phyloP scores from a whole-genome alignment of 176 grass and related monocot genomes.

The Avena sativa region DNA sequence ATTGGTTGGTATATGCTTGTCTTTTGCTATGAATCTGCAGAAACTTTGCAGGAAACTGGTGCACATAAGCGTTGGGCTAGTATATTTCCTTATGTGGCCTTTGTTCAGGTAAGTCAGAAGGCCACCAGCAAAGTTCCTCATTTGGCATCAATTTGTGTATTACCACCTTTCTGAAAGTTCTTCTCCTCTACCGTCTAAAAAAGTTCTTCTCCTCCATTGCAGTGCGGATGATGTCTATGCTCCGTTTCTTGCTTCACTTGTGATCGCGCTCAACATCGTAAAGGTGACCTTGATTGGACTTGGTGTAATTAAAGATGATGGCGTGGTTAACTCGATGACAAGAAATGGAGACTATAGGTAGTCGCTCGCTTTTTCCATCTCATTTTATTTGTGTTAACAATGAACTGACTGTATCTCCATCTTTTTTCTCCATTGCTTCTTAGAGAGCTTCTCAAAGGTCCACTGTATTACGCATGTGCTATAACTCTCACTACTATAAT shows the following conservation, averaged over 20 bases:
- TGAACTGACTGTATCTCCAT: background rate
- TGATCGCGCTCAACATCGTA: conserved; percentile 59
- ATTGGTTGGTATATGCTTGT: background rate
- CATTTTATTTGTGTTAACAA: background rate
- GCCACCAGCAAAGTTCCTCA: background rate
- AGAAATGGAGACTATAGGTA: conserved; percentile 77
- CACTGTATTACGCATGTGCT: conserved; percentile 81
- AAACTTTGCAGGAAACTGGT: conserved; percentile 84
- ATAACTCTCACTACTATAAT: conserved; percentile 64
- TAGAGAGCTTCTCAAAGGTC: conserved; percentile 89
- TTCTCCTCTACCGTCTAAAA: background rate
- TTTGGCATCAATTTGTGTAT: background rate
- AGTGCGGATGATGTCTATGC: conserved; percentile 62
- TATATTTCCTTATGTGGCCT: conserved; percentile 79
- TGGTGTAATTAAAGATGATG: conserved; percentile 79
- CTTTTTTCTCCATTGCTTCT: background rate
- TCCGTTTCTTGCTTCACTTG: conserved; percentile 68
- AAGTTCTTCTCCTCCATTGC: conserved; percentile 7
- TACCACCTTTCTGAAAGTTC: background rate
- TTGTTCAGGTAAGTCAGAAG: conserved; percentile 69
- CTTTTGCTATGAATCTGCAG: conserved; percentile 42
- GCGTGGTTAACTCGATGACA: conserved; percentile 84
- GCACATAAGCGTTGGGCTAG: conserved; percentile 69
- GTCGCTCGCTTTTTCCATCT: background rate
- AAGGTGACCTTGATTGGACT: conserved; percentile 78